Evolutionary conservation across 208 protist genomes (phyloP), one percentile per base, ranked within the genome.

Genomic region (Leptomonas pyrrhocoris): DNA sequence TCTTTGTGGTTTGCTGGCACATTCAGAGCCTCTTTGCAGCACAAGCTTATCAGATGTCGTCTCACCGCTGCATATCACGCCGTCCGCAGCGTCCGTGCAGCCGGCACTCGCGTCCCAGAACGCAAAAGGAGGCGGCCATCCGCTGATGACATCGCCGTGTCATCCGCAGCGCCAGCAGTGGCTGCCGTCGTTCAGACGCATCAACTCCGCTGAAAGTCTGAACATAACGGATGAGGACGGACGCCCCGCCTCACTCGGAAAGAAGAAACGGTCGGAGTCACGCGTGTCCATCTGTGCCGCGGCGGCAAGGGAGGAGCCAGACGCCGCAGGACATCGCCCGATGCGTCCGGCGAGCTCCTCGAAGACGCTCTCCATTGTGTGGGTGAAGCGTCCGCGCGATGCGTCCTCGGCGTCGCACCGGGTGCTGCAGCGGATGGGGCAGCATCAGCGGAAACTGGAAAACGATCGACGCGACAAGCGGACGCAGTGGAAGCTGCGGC

Each of bases 331-430:
- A 16, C 34, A 59, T 19, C 54, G 54, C 6, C 21, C 34, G 3
- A 15, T 50, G 21, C 34, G 40, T 12, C 36, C 38, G 1, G 40
- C 34, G 57, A 62, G 36, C 40, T 62, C 57, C 21, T 36, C 21
- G 19, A 50, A 48, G 25, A 62, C 40, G 0, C n/a, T 62, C 25
- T 62, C 57, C 1, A 50, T 62, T 62, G 57, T 62, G 21, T 62
- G 57, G 57, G 57, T 34, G 57, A 46, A 62, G 57, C 57, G 23
- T 0, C 5, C 36, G 25, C 19, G 0, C 12, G 5, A 62, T 9
- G 38, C 57, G 4, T 25, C 57, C 25, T 50, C 57, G 13, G 40
- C 57, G 12, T 62, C 57, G 9, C 57, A 62, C 7, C 34, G 57
- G 19, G 57, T 38, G 16, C 23, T 62, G 40, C 40, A 18, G 40